These are phyloP conservation scores for Solanum phureja DNA, from an alignment of 257 asterid species.

Conservation along the genomic window DNA sequence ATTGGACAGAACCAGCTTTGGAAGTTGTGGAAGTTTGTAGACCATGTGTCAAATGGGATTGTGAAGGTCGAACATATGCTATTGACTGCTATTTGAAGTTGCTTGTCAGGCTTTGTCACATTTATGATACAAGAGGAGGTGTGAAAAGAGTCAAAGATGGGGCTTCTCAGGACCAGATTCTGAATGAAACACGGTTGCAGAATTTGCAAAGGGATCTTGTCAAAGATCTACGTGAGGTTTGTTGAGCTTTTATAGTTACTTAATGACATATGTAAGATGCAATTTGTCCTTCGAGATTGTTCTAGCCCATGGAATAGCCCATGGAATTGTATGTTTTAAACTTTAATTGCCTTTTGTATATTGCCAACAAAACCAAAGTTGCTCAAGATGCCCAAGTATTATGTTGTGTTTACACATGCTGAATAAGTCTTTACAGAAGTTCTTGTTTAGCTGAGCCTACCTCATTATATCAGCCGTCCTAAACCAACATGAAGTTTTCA, in stretches of 20 bases:
- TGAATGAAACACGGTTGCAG: slow-evolving; percentile 80
- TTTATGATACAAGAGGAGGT: slow-evolving; percentile 88
- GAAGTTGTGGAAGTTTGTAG: slow-evolving; percentile 95
- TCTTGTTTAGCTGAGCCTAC: not conserved
- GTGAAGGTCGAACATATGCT: slow-evolving; percentile 89
- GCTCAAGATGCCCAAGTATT: not conserved
- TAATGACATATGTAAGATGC: not conserved
- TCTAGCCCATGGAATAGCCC: not conserved
- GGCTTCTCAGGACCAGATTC: slow-evolving; percentile 88
- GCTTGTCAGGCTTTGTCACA: slow-evolving; percentile 82
- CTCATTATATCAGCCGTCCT: not conserved
- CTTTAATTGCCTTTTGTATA: not conserved
- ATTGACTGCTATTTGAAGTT: slow-evolving; percentile 84
- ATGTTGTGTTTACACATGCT: not conserved
- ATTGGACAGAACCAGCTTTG: slow-evolving; percentile 88
- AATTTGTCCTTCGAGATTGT: not conserved
- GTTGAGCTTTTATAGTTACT: slow-evolving; percentile 6
- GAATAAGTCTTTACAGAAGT: not conserved
- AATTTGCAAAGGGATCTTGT: slow-evolving; percentile 83
- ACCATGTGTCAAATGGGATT: slow-evolving; percentile 88
- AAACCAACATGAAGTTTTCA: not conserved
- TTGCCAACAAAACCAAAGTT: not conserved
- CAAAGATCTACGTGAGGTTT: slow-evolving; percentile 68
- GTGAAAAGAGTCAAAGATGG: slow-evolving; percentile 88
- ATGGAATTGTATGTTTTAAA: not conserved